Conservation (phyloP, 257 asterid genomes). For the Salvia miltiorrhiza region DNA sequence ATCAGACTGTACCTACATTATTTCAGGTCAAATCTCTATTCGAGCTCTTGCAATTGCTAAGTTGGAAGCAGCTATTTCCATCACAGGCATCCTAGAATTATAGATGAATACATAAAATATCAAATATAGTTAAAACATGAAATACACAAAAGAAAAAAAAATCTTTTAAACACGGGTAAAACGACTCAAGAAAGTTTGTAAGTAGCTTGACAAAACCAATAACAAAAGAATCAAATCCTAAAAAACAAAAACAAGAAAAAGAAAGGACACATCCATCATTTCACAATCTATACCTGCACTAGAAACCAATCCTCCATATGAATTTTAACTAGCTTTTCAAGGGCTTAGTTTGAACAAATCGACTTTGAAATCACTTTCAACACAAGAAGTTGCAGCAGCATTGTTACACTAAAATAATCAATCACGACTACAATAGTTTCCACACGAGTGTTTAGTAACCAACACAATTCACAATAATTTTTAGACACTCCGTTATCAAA, state of each 20-base stretch:
- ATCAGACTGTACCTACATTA: conserved; percentile 59
- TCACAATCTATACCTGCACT: neutral
- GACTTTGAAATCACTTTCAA: neutral
- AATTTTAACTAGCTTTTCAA: neutral
- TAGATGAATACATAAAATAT: conserved; percentile 20
- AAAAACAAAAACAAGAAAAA: neutral
- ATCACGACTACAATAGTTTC: neutral
- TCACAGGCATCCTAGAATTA: conserved; percentile 63
- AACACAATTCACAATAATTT: too few species aligned
- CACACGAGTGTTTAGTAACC: neutral
- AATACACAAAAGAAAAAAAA: neutral
- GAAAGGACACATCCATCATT: neutral
- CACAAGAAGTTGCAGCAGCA: neutral
- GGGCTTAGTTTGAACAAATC: neutral
- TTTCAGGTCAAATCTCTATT: conserved; percentile 62
- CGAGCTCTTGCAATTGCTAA: conserved; percentile 58
- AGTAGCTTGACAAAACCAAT: neutral
- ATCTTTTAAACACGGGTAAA: neutral
- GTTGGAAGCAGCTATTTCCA: conserved; percentile 74
- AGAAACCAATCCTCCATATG: neutral
- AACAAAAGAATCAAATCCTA: neutral
- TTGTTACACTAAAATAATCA: neutral
- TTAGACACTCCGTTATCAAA: neutral
- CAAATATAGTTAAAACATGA: neutral
- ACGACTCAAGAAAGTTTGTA: neutral